A percentile compares a stretch with the other conserved stretches of the same genome.
Conservation (phyloP, 2,329 filamentous ascomycete species). For the Aulographum hederae region DNA sequence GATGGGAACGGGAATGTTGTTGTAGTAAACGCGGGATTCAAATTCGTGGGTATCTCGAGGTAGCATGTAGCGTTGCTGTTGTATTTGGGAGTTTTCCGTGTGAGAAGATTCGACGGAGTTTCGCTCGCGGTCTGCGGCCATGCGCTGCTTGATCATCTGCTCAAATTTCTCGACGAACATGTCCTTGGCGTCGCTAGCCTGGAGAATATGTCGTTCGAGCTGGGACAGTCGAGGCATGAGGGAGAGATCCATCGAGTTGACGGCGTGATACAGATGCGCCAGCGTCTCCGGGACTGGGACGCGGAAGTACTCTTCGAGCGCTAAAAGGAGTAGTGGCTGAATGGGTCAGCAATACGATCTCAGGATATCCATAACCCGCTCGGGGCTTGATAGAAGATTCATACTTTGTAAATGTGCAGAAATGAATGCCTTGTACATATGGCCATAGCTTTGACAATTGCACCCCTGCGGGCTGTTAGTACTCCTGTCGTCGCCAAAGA, state of each 20-base stretch:
- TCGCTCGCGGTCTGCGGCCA: slow-evolving; percentile 40
- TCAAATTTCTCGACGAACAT: slow-evolving; percentile 97
- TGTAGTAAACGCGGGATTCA: slow-evolving; percentile 87
- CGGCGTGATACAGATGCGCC: slow-evolving; percentile 71
- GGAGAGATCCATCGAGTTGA: slow-evolving; percentile 94
- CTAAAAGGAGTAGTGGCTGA: slow-evolving; percentile 71
- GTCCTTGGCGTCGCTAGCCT: slow-evolving; percentile 84
- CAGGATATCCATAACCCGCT: slow-evolving; percentile 2
- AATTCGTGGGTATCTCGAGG: slow-evolving; percentile 96
- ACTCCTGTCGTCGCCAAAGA: background rate
- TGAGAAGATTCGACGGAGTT: slow-evolving; percentile 13
- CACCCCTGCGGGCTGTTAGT: slow-evolving; percentile 40
- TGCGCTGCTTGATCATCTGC: slow-evolving; percentile 72
- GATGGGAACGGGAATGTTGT: slow-evolving; percentile 89
- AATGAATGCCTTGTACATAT: slow-evolving; percentile 97
- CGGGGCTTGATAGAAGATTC: slow-evolving; percentile 11
- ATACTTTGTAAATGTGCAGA: slow-evolving; percentile 91
- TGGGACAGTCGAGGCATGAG: slow-evolving; percentile 73
- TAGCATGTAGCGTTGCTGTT: slow-evolving; percentile 50
- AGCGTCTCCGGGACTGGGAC: slow-evolving; percentile 76
- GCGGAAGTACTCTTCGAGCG: slow-evolving; percentile 94
- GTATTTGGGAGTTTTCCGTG: slow-evolving; percentile 32
- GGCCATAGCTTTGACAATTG: slow-evolving; percentile 94
- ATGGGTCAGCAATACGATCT: slow-evolving; percentile 6
- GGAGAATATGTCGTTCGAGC: slow-evolving; percentile 70